Evolutionary conservation across 2,329 filamentous ascomycete genomes (phyloP).

Genomic region (Bipolaris cookei): DNA sequence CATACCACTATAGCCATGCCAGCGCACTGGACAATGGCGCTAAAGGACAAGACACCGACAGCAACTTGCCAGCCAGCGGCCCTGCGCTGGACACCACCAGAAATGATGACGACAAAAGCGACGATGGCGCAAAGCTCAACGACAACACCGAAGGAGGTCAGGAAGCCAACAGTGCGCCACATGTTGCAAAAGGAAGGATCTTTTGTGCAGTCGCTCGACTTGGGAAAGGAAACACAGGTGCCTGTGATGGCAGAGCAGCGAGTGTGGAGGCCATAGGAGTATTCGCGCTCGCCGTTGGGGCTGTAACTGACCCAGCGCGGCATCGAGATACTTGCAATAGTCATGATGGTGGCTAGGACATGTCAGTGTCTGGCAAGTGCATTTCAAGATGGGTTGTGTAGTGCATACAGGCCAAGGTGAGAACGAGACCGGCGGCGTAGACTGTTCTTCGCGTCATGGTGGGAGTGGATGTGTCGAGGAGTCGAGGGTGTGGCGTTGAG

Average conservation of each 20-base stretch:
- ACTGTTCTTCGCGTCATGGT: conserved; percentile 57
- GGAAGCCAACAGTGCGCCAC: conserved; percentile 87
- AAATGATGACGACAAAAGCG: conserved; percentile 76
- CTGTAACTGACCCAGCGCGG: conserved; percentile 75
- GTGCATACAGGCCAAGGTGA: conserved; percentile 52
- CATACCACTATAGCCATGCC: conserved; percentile 83
- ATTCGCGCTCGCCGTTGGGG: conserved; percentile 43
- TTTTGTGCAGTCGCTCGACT: conserved; percentile 68
- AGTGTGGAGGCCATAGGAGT: conserved; percentile 76
- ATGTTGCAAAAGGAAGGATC: conserved; percentile 83
- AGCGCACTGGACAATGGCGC: conserved; percentile 73
- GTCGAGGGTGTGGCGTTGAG: conserved; percentile 4
- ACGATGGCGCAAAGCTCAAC: conserved; percentile 81
- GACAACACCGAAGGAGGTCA: conserved; percentile 85
- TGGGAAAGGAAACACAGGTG: conserved; percentile 70
- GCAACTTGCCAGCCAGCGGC: conserved; percentile 84
- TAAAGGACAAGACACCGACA: conserved; percentile 67
- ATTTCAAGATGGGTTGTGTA: neutral
- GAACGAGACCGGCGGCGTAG: conserved; percentile 57
- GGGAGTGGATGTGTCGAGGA: conserved; percentile 7
- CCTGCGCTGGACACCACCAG: conserved; percentile 78
- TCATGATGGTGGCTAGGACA: conserved; percentile 70
- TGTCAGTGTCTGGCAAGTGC: conserved; percentile 16
- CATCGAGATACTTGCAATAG: conserved; percentile 70
- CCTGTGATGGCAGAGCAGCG: conserved; percentile 75